Evolutionary conservation across 257 asterid species (phyloP).

Genomic region (Leptodermis oblonga): DNA sequence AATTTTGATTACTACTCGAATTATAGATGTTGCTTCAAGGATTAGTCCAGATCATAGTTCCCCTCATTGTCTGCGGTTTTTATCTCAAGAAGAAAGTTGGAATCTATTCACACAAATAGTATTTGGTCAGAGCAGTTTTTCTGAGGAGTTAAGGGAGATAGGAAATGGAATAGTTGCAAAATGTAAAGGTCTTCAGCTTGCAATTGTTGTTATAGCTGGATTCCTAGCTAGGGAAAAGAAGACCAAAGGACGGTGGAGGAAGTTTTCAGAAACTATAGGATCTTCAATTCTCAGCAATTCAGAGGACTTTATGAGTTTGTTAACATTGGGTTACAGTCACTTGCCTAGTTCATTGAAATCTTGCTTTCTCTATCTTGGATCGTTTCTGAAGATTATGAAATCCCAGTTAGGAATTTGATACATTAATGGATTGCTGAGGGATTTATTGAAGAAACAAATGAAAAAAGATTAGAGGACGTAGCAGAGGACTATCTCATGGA

Average conservation of each 20-base stretch:
- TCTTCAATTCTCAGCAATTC: not conserved
- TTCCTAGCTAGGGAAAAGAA: not conserved
- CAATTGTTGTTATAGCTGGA: not conserved
- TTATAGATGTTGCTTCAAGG: not conserved
- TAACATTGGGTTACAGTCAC: too few relatives aligned
- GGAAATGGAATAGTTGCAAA: not conserved
- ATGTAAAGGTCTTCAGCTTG: not conserved
- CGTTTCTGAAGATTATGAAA: not conserved
- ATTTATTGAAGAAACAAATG: not conserved
- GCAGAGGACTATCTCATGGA: not conserved
- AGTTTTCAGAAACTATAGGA: not conserved
- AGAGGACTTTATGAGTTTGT: not conserved
- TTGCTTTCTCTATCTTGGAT: too few relatives aligned
- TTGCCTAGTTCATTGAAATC: too few relatives aligned
- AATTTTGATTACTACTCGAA: not conserved
- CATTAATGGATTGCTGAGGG: constrained; percentile 5
- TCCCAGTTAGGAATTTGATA: not conserved
- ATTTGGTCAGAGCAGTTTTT: not conserved
- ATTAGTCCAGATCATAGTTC: not conserved
- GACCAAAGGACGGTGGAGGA: not conserved
- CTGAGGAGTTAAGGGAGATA: not conserved
- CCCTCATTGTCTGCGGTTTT: not conserved
- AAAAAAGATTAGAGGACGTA: too few relatives aligned
- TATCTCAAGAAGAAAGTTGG: constrained; percentile 2
- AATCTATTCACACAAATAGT: not conserved